phyloP scores from a whole-genome alignment of 192 early-diverging fungal genomes.

The Endogone sp. region DNA sequence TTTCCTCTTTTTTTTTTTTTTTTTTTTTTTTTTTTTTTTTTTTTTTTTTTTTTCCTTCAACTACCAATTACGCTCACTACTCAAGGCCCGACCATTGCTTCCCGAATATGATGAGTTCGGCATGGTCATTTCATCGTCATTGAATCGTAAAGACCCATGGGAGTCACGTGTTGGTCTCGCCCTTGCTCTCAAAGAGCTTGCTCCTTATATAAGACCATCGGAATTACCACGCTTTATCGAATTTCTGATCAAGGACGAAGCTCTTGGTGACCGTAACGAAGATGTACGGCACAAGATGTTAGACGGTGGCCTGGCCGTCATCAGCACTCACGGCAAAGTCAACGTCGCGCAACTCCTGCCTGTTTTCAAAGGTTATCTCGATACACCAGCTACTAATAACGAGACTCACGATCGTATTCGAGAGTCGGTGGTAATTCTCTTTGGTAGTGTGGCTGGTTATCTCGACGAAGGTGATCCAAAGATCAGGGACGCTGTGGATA shows the following conservation, averaged over 20 bases:
- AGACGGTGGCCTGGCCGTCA: constrained; percentile 75
- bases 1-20: too few relatives aligned
- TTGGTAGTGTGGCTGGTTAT: constrained; percentile 89
- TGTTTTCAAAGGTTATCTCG: constrained; percentile 76
- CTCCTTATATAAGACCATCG: constrained; percentile 42
- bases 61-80: background rate
- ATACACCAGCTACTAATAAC: constrained; percentile 61
- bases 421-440: constrained; percentile 87
- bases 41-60: too few relatives aligned
- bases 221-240: constrained; percentile 28
- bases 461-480: constrained; percentile 68
- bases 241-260: constrained; percentile 82
- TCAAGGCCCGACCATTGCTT: constrained; percentile 54
- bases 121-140: constrained; percentile 79
- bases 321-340: constrained; percentile 66
- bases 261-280: constrained; percentile 80
- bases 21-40: too few relatives aligned
- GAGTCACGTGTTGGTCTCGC: constrained; percentile 85
- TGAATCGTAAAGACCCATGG: constrained; percentile 78
- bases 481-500: constrained; percentile 79
- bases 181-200: constrained; percentile 61
- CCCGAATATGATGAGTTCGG: constrained; percentile 92
- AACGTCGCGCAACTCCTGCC: constrained; percentile 67
- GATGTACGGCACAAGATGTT: constrained; percentile 80
- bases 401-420: constrained; percentile 84